phyloP scores from a whole-genome alignment of 345 rosid genomes.

The Combretum micranthum region DNA sequence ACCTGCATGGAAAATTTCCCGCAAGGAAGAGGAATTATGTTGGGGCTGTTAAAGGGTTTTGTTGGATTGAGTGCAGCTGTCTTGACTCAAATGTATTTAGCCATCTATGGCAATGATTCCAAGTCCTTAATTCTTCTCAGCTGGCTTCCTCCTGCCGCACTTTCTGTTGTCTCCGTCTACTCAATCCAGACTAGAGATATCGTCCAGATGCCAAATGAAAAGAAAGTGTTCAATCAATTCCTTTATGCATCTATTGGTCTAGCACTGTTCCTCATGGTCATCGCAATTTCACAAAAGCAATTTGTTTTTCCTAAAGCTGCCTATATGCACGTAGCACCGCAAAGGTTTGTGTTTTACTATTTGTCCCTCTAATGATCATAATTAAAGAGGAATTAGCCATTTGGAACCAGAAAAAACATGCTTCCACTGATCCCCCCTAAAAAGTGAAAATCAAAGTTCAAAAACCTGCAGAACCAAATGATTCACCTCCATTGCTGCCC shows the following conservation, averaged over 20 bases:
- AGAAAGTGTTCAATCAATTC: slow-evolving; percentile 49
- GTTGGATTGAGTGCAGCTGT: slow-evolving; percentile 84
- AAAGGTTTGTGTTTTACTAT: slow-evolving; percentile 40
- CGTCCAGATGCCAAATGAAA: slow-evolving; percentile 50
- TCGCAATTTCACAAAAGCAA: slow-evolving; percentile 48
- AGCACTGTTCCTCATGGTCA: slow-evolving; percentile 70
- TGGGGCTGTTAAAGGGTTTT: slow-evolving; percentile 77
- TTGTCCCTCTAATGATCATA: slow-evolving; percentile 52
- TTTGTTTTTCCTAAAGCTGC: slow-evolving; percentile 44
- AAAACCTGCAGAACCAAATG: slow-evolving; percentile 12
- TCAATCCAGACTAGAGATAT: slow-evolving; percentile 46
- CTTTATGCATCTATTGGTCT: slow-evolving; percentile 46
- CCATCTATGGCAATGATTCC: slow-evolving; percentile 69
- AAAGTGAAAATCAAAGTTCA: slow-evolving; percentile 13
- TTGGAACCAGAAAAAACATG: slow-evolving; percentile 48
- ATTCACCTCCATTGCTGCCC: not conserved
- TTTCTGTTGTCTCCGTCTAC: slow-evolving; percentile 63
- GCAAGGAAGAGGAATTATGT: slow-evolving; percentile 68
- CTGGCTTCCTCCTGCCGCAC: slow-evolving; percentile 81
- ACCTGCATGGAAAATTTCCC: slow-evolving; percentile 88
- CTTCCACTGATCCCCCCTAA: not conserved
- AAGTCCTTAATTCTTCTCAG: slow-evolving; percentile 66
- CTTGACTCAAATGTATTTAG: slow-evolving; percentile 71
- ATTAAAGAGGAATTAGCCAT: slow-evolving; percentile 52
- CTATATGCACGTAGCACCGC: slow-evolving; percentile 41